A percentile compares a stretch with the other conserved stretches of the same genome.
Conservation (phyloP, 129 eudicot species). For the Artemisia annua region DNA sequence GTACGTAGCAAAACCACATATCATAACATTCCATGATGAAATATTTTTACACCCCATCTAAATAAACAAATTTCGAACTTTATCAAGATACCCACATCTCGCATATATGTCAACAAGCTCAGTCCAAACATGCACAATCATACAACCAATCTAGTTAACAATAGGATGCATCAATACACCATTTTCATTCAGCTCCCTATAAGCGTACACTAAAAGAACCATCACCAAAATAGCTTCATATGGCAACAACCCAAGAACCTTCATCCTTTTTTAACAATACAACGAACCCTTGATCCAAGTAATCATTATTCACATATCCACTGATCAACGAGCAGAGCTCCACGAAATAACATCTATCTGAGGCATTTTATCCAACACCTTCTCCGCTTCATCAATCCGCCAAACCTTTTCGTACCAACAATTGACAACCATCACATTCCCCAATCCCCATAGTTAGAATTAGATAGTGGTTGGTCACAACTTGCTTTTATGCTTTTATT, state of each 20-base stretch:
- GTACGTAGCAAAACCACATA: slow-evolving; percentile 29
- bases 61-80: slow-evolving; percentile 22
- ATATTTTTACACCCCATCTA: slow-evolving; percentile 23
- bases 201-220: background rate
- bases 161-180: slow-evolving; percentile 15
- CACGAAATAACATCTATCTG: slow-evolving; percentile 34
- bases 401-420: slow-evolving; percentile 25
- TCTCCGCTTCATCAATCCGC: slow-evolving; percentile 8
- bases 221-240: slow-evolving; percentile 36
- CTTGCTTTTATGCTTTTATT: too few species aligned
- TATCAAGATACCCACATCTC: slow-evolving; percentile 29
- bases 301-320: slow-evolving; percentile 29
- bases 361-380: slow-evolving; percentile 40
- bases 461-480: slow-evolving; percentile 7
- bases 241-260: slow-evolving; percentile 29
- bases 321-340: slow-evolving; percentile 33
- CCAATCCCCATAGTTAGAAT: slow-evolving; percentile 29
- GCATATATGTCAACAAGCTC: slow-evolving; percentile 36
- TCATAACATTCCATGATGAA: slow-evolving; percentile 34
- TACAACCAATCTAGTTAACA: slow-evolving; percentile 10
- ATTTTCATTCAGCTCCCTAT: background rate
- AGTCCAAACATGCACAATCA: slow-evolving; percentile 27
- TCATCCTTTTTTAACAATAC: slow-evolving; percentile 16
- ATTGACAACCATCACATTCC: slow-evolving; percentile 27
- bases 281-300: slow-evolving; percentile 30